Evolutionary conservation across 441 rosid genomes (phyloP).

Genomic region (Melastoma candidum): DNA sequence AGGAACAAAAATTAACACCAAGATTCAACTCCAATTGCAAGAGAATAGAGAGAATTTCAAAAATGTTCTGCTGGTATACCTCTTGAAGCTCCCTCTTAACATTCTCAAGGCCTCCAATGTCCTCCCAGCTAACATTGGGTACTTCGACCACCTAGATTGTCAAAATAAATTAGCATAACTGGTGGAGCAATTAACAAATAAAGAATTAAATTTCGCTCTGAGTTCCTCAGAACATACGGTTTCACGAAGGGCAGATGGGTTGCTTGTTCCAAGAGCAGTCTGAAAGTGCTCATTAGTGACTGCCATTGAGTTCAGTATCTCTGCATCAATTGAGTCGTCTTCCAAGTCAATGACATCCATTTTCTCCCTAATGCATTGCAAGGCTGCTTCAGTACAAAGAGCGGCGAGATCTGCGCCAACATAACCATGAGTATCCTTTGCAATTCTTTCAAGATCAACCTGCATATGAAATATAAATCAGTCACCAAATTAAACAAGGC

Average conservation of each 20-base stretch:
- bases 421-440: constrained; percentile 16
- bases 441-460: constrained; percentile 12
- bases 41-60: not conserved
- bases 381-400: constrained; percentile 15
- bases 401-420: constrained; percentile 17
- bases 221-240: not conserved
- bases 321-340: constrained; percentile 15
- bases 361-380: constrained; percentile 16
- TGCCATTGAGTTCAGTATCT: constrained; percentile 16
- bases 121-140: constrained; percentile 16
- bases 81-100: constrained; percentile 18
- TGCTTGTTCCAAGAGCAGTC: constrained; percentile 18
- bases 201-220: not conserved
- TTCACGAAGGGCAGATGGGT: constrained; percentile 17
- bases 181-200: not conserved
- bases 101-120: constrained; percentile 17
- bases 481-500: too few species aligned
- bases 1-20: not conserved
- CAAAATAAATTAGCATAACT: not conserved
- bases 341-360: constrained; percentile 16
- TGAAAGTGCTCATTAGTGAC: constrained; percentile 12
- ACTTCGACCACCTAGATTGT: constrained; percentile 14
- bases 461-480: not conserved
- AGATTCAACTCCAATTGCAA: too few species aligned
- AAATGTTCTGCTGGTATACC: constrained; percentile 2